Evolutionary conservation across 2,329 filamentous ascomycete species (phyloP).

Genomic region (Cordyceps cateniannulata): DNA sequence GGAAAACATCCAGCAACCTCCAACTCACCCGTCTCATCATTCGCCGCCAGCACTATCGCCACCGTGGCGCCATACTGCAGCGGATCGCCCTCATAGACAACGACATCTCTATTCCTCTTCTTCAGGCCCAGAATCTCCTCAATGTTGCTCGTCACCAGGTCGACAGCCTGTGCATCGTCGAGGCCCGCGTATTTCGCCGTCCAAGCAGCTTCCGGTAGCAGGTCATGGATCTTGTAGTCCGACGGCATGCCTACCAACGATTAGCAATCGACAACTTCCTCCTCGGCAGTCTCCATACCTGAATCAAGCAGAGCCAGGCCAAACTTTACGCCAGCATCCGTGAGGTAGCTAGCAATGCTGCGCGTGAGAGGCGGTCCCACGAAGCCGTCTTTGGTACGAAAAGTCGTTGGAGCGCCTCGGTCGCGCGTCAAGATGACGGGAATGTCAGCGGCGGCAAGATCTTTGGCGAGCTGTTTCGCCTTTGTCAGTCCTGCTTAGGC

Average conservation of each 20-base stretch:
- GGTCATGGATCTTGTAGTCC: constrained; percentile 33
- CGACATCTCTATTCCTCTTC: constrained; percentile 29
- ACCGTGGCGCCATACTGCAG: constrained; percentile 33
- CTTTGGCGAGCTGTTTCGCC: constrained; percentile 27
- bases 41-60: constrained; percentile 28
- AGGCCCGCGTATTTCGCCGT: constrained; percentile 33
- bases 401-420: constrained; percentile 27
- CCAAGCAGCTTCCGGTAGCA: constrained; percentile 33
- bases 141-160: constrained; percentile 33
- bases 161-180: constrained; percentile 26
- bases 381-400: constrained; percentile 31
- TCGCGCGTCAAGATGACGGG: constrained; percentile 36
- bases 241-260: constrained; percentile 18
- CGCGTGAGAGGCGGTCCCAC: constrained; percentile 35
- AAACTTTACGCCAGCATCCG: constrained; percentile 33
- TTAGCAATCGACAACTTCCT: background rate
- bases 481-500: background rate
- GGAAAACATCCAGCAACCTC: constrained; percentile 29
- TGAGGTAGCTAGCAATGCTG: constrained; percentile 31
- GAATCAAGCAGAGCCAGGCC: constrained; percentile 24
- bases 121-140: constrained; percentile 34
- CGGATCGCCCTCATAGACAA: constrained; percentile 37
- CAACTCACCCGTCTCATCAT: constrained; percentile 21
- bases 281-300: constrained; percentile 14
- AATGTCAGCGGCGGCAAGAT: constrained; percentile 32